A percentile compares a stretch with the other conserved stretches of the same genome.
These are phyloP conservation scores for Vitis hybrid DNA, from an alignment of 177 flowering plant genomes.

Conservation along the genomic window DNA sequence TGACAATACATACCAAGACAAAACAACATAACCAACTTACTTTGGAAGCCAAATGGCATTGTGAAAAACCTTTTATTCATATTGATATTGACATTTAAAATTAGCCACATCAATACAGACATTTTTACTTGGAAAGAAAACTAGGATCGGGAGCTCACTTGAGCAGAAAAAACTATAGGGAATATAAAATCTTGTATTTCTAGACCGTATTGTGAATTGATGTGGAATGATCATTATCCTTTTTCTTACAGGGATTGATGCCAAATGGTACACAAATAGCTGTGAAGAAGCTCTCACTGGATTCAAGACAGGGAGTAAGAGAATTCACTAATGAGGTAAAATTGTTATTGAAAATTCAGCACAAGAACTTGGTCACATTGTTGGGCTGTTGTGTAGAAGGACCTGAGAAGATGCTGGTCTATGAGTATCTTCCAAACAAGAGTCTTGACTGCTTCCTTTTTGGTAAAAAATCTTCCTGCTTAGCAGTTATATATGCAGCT, in stretches of 20 bases:
- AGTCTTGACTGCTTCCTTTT: constrained; percentile 76
- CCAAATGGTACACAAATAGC: constrained; percentile 75
- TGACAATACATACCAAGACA: too few species aligned
- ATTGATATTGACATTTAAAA: too few species aligned
- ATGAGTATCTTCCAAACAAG: constrained; percentile 71
- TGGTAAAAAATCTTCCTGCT: constrained; percentile 31
- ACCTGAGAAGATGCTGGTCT: constrained; percentile 78
- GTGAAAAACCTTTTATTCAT: too few species aligned
- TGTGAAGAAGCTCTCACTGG: constrained; percentile 61
- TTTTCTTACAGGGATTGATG: constrained; percentile 51
- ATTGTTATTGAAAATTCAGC: constrained; percentile 57
- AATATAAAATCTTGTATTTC: not conserved
- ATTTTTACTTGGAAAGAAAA: too few species aligned
- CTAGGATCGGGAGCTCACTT: too few species aligned
- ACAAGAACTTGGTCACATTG: constrained; percentile 67
- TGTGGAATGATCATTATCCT: not conserved
- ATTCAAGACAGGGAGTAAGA: constrained; percentile 62
- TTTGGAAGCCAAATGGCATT: too few species aligned
- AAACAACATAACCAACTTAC: too few species aligned
- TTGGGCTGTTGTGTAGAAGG: constrained; percentile 75
- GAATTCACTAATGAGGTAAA: constrained; percentile 81
- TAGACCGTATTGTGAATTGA: not conserved
- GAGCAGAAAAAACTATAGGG: not conserved
- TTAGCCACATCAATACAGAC: too few species aligned
- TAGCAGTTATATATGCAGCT: not conserved